phyloP scores from a whole-genome alignment of 164 flowering plant genomes.

The Umbilicus rupestris region DNA sequence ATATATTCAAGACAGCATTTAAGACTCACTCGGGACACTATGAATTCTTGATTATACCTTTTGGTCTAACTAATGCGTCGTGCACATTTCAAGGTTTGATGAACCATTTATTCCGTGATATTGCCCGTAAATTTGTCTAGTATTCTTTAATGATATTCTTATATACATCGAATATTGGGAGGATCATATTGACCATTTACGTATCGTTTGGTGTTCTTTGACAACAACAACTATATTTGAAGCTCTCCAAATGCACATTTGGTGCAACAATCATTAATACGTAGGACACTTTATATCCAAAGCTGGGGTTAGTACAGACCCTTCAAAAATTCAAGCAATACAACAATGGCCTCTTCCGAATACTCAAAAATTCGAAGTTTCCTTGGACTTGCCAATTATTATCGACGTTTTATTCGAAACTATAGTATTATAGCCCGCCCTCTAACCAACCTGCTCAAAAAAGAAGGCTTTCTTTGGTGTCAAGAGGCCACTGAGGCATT shows the following conservation, averaged over 20 bases:
- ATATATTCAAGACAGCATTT: constrained; percentile 11
- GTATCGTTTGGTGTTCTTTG: neutral
- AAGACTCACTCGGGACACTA: too few relatives aligned
- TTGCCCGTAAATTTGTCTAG: neutral
- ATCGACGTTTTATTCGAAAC: constrained; percentile 4
- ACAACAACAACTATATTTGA: too few relatives aligned
- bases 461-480: constrained; percentile 6
- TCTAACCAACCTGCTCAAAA: constrained; percentile 1
- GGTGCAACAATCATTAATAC: neutral
- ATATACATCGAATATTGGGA: too few relatives aligned
- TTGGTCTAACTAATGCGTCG: too few relatives aligned
- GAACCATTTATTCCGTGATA: too few relatives aligned
- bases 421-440: neutral
- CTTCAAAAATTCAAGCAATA: neutral
- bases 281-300: neutral
- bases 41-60: too few relatives aligned
- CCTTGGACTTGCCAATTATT: too few relatives aligned
- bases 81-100: too few relatives aligned
- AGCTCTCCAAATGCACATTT: too few relatives aligned
- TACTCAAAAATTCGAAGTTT: too few relatives aligned
- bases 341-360: neutral
- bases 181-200: neutral
- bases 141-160: constrained; percentile 8
- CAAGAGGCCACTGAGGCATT: neutral
- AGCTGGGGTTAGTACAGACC: neutral